Evolutionary conservation across 805 yeast genomes (phyloP), one percentile per base, ranked within the genome.

Genomic region (Saturnispora serradocipensis): DNA sequence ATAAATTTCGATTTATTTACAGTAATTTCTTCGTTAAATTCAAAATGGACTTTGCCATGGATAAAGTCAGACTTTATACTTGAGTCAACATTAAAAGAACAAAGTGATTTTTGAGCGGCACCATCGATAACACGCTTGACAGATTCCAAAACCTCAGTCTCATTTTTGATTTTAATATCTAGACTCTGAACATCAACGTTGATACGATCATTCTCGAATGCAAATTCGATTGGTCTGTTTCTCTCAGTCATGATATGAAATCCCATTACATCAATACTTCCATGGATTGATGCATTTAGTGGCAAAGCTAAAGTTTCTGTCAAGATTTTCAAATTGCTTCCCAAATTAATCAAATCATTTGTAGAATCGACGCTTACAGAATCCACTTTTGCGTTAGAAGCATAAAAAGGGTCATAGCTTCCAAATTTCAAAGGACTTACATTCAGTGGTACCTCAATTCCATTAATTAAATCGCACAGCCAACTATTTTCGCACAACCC

Each of bases 401-500:
- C 15, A 25, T 43, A n/a, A 43, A 15, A 18, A 13, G 16, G 15
- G n/a, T 36, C 28, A 27, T 36, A 36, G 16, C 10, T 6, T 28
- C 15, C 20, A 15, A 47, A 28, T 15, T 13, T 20, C 18, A 20
- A 20, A 4, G 50, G 46, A 24, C 20, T 27, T 18, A 49, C 22
- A 11, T 32, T n/a, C 5, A 49, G 9, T n/a, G 32, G 22, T 11
- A 49, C 28, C 15, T 49, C 46, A 10, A 35, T 35, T 4, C 47
- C 46, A n/a, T 49, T 24, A 24, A 49, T 9, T 3, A 43, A n/a
- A 35, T 43, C 43, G 35, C 51, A 49, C 15, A 43, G 5, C 51
- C 51, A 49, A 25, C 45, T 49, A 16, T 49, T 32, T 9, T 43
- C 43, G 27, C 51, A 49, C 35, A 43, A 35, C n/a, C 51, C 51